These are phyloP conservation scores for Nymphaea thermarum DNA, from an alignment of 164 flowering plant species.

Conservation along the genomic window DNA sequence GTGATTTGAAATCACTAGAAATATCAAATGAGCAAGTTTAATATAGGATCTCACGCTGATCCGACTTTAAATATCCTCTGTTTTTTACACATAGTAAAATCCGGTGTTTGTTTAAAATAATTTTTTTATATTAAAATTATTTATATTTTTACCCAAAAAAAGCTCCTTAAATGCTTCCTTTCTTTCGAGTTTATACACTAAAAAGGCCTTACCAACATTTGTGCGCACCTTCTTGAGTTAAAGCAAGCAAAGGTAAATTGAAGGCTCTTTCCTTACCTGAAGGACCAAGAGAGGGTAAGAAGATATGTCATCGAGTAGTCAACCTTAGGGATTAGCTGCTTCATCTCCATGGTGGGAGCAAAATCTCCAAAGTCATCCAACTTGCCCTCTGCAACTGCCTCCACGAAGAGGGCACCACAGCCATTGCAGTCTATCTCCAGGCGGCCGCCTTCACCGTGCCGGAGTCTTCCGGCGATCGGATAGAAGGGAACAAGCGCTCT, in stretches of 20 bases:
- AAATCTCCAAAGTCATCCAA: constrained; percentile 50
- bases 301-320: constrained; percentile 27
- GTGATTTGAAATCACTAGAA: no score
- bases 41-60: no score
- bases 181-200: no score
- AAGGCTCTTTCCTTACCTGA: constrained; percentile 22
- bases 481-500: constrained; percentile 9
- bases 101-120: no score
- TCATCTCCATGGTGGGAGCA: constrained; percentile 32
- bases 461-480: constrained; percentile 8
- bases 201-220: no score
- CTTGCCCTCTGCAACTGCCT: constrained; percentile 26
- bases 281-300: constrained; percentile 33
- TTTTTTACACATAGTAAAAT: no score
- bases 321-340: constrained; percentile 34
- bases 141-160: no score
- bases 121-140: no score
- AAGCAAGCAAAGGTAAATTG: neutral
- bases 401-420: constrained; percentile 18
- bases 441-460: constrained; percentile 3
- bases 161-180: no score
- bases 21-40: no score
- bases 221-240: no score
- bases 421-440: constrained; percentile 10
- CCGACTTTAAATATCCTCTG: no score